Evolutionary conservation across 257 asterid species (phyloP).

Genomic region (Nicotiana benthamiana): DNA sequence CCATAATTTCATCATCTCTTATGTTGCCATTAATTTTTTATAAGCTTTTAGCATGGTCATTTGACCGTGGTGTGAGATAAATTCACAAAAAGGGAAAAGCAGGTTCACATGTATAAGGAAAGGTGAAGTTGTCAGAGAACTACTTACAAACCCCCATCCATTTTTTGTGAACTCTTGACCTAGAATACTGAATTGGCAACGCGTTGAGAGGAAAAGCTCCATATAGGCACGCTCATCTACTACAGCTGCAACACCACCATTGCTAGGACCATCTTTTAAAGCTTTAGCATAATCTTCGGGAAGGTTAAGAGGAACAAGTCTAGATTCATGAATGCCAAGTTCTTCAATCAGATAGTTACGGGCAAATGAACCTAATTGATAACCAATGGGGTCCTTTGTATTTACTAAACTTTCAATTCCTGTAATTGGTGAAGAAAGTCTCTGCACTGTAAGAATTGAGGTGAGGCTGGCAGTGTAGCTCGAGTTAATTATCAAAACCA

Average conservation of each 20-base stretch:
- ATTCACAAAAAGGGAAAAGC: not conserved
- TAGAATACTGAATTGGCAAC: conserved; percentile 41
- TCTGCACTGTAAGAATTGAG: conserved; percentile 62
- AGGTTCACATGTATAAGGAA: not conserved
- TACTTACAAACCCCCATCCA: conserved; percentile 73
- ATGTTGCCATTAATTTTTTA: not conserved
- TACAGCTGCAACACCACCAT: conserved; percentile 56
- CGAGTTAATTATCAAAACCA: conserved; percentile 45
- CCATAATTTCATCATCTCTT: not conserved
- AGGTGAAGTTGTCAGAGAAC: not conserved
- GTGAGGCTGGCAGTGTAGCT: conserved; percentile 67
- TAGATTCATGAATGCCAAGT: conserved; percentile 40
- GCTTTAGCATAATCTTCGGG: conserved; percentile 54
- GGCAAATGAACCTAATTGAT: conserved; percentile 48
- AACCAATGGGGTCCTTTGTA: conserved; percentile 40
- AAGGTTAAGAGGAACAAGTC: conserved; percentile 46
- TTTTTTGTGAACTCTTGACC: conserved; percentile 53
- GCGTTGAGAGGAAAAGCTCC: conserved; percentile 48
- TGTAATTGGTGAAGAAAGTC: conserved; percentile 42
- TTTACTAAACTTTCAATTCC: conserved; percentile 43
- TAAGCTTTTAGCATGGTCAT: not conserved
- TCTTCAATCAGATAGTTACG: conserved; percentile 37
- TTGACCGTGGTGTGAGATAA: not conserved
- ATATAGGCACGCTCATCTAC: conserved; percentile 53
- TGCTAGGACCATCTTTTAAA: conserved; percentile 33